Evolutionary conservation across 805 yeast genomes (phyloP).

Genomic region (Teunomyces funiuensis): DNA sequence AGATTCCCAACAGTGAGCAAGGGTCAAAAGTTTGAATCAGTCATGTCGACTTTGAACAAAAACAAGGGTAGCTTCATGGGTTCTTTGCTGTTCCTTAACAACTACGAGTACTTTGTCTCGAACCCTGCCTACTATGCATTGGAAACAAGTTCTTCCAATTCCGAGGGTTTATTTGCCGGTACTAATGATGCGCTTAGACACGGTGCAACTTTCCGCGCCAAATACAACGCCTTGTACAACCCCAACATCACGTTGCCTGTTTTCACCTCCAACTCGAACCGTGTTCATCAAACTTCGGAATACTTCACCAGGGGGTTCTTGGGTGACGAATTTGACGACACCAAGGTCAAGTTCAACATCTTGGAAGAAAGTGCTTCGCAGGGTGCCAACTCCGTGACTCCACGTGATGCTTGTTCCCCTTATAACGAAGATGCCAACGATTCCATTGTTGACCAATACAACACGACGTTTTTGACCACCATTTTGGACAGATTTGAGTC

Average conservation of each 20-base stretch:
- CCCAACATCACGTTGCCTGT: slow-evolving; percentile 42
- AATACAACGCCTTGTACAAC: slow-evolving; percentile 49
- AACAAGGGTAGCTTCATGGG: slow-evolving; percentile 39
- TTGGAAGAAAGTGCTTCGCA: slow-evolving; percentile 42
- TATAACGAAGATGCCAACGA: slow-evolving; percentile 16
- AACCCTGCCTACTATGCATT: slow-evolving; percentile 41
- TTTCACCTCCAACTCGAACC: slow-evolving; percentile 54
- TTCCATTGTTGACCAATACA: slow-evolving; percentile 23
- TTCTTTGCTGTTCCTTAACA: slow-evolving; percentile 52
- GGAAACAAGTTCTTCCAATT: slow-evolving; percentile 50
- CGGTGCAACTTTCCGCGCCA: slow-evolving; percentile 49
- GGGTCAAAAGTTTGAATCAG: slow-evolving; percentile 28
- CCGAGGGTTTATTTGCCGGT: slow-evolving; percentile 51
- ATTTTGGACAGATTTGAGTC: slow-evolving; percentile 60
- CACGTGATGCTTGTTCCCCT: slow-evolving; percentile 21
- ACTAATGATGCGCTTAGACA: slow-evolving; percentile 46
- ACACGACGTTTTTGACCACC: slow-evolving; percentile 44
- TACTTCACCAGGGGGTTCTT: slow-evolving; percentile 62
- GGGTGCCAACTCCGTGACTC: slow-evolving; percentile 32
- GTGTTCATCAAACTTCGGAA: slow-evolving; percentile 55
- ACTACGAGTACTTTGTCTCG: slow-evolving; percentile 48
- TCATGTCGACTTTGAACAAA: slow-evolving; percentile 18
- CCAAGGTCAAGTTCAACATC: slow-evolving; percentile 33
- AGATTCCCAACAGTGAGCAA: slow-evolving; percentile 52
- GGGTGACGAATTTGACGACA: slow-evolving; percentile 40